Conservation (phyloP, 352 stramenopile species). For the Pythium aristosporum region DNA sequence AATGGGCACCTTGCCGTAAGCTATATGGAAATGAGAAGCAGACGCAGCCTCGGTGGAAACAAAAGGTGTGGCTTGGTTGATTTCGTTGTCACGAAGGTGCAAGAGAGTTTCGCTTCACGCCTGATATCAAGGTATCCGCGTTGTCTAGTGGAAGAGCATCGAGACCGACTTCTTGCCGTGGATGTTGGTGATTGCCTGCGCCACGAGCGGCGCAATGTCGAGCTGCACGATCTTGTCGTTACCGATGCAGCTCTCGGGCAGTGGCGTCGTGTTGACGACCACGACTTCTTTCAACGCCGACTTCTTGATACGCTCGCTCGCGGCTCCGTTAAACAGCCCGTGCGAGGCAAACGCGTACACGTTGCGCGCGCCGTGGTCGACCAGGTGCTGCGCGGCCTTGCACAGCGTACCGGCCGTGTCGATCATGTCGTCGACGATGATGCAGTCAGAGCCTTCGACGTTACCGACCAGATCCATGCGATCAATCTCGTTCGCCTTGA, state of each 20-base stretch:
- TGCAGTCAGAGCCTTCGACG: constrained; percentile 98
- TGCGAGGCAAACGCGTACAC: constrained; percentile 99
- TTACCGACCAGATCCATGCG: constrained; percentile 99
- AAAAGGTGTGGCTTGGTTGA: too few relatives aligned
- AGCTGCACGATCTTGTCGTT: constrained; percentile 99
- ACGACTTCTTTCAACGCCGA: constrained; percentile 91
- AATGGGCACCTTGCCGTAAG: too few relatives aligned
- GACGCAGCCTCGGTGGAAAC: too few relatives aligned
- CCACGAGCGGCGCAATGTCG: constrained; percentile 96
- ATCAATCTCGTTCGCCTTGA: constrained; percentile 97
- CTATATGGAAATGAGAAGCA: too few relatives aligned
- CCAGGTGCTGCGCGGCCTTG: constrained; percentile 97
- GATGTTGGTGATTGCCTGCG: constrained; percentile 99
- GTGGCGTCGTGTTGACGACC: constrained; percentile 88
- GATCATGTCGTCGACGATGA: constrained; percentile 99
- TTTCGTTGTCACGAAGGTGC: neutral
- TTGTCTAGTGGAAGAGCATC: constrained; percentile 97
- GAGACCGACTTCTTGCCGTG: constrained; percentile 99
- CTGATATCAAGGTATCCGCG: too few relatives aligned
- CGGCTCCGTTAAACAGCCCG: constrained; percentile 95
- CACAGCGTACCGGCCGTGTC: constrained; percentile 99
- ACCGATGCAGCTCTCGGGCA: constrained; percentile 83
- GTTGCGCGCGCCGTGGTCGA: constrained; percentile 94
- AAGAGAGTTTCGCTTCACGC: too few relatives aligned
- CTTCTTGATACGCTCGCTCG: constrained; percentile 88